phyloP scores from a whole-genome alignment of 2,329 filamentous ascomycete genomes.

The Cryphonectria japonica region DNA sequence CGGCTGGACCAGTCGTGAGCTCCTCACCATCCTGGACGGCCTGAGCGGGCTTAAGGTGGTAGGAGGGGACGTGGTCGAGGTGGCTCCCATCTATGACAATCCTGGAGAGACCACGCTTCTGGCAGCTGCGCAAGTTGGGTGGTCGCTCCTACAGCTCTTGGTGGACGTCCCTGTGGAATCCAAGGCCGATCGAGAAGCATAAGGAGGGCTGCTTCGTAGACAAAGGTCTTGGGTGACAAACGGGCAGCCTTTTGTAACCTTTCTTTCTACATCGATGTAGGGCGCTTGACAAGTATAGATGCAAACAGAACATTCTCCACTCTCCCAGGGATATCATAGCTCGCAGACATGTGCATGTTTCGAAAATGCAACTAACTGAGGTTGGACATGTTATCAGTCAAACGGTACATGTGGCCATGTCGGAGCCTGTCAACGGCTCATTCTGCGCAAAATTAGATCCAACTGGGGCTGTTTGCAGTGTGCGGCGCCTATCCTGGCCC shows the following conservation, averaged over 20 bases:
- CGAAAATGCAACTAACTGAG: not conserved
- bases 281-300: not conserved
- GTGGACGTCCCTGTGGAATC: slow-evolving; percentile 31
- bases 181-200: slow-evolving; percentile 14
- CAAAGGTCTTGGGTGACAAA: not conserved
- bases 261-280: not conserved
- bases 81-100: slow-evolving; percentile 77
- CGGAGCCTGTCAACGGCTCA: too few species aligned
- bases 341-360: not conserved
- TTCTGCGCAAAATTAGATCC: too few species aligned
- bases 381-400: not conserved
- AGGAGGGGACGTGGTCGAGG: slow-evolving; percentile 80
- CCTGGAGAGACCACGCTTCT: slow-evolving; percentile 66
- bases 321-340: not conserved
- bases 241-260: not conserved
- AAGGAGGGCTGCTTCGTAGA: not conserved
- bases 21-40: slow-evolving; percentile 74
- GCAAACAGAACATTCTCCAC: not conserved
- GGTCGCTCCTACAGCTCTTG: slow-evolving; percentile 32
- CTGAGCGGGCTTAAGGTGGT: slow-evolving; percentile 73
- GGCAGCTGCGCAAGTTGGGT: slow-evolving; percentile 27
- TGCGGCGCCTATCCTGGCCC: too few species aligned
- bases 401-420: too few species aligned
- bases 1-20: slow-evolving; percentile 78
- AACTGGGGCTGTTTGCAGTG: too few species aligned